These are phyloP conservation scores for Kwoniella bestiolae DNA, from an alignment of 768 basidiomycete genomes.

Conservation along the genomic window DNA sequence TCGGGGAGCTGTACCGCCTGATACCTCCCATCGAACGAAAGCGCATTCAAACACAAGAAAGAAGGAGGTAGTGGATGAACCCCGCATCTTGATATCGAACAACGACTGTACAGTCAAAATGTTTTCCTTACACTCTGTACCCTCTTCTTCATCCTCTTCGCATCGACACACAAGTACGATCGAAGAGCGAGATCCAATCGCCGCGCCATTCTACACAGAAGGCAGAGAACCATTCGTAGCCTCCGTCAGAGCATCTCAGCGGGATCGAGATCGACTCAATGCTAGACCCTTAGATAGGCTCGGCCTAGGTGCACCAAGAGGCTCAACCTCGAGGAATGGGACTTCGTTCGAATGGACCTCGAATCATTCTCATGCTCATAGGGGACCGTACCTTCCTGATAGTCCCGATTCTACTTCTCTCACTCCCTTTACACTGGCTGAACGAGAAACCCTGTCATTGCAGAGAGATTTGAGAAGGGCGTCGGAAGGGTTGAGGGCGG, in stretches of 20 bases:
- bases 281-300: slow-evolving; percentile 13
- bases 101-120: slow-evolving; percentile 83
- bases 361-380: background rate
- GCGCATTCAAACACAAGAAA: slow-evolving; percentile 32
- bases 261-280: background rate
- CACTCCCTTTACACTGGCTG: slow-evolving; percentile 11
- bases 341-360: slow-evolving; percentile 18
- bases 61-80: slow-evolving; percentile 69
- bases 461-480: slow-evolving; percentile 23
- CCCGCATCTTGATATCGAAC: slow-evolving; percentile 79
- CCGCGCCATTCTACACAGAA: background rate
- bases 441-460: slow-evolving; percentile 8
- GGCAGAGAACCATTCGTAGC: background rate
- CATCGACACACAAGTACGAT: background rate
- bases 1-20: slow-evolving; percentile 7
- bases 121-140: slow-evolving; percentile 64
- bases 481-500: slow-evolving; percentile 12
- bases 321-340: background rate
- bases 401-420: no score
- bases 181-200: background rate
- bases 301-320: slow-evolving; percentile 20
- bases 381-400: background rate
- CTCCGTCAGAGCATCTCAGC: background rate
- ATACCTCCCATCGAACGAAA: background rate
- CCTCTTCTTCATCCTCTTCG: background rate